phyloP scores from a whole-genome alignment of 106 monocot genomes.

The Dendrobium nobile region DNA sequence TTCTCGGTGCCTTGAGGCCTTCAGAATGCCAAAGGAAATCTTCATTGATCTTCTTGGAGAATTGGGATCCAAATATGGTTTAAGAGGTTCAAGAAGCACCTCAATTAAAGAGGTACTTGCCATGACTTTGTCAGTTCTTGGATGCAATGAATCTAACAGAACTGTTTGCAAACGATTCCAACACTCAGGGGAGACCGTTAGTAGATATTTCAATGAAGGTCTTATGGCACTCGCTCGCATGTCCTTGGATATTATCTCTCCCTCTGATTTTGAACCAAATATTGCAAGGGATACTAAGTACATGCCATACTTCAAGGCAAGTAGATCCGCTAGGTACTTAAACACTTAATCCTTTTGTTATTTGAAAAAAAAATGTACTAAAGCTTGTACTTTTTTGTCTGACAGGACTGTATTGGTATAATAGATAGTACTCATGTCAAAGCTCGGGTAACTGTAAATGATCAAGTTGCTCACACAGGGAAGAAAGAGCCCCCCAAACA shows the following conservation, averaged over 20 bases:
- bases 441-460: not conserved
- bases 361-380: too few species aligned
- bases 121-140: slow-evolving; percentile 8
- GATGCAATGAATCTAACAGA: slow-evolving; percentile 2
- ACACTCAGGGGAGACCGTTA: slow-evolving; percentile 10
- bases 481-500: not conserved
- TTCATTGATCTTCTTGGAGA: slow-evolving; percentile 6
- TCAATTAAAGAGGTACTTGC: not conserved
- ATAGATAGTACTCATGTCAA: slow-evolving; percentile 9
- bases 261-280: not conserved
- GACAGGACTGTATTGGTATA: slow-evolving; percentile 10
- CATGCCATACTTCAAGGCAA: slow-evolving; percentile 9
- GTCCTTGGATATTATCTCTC: slow-evolving; percentile 5
- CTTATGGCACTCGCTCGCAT: not conserved
- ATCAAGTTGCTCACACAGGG: not conserved
- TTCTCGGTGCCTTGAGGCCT: not conserved
- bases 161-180: slow-evolving; percentile 2
- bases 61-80: slow-evolving; percentile 1
- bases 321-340: not conserved
- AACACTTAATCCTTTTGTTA: not conserved
- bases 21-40: slow-evolving; percentile 6
- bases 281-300: not conserved
- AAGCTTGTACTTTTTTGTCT: not conserved
- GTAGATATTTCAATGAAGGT: slow-evolving; percentile 7
- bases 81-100: slow-evolving; percentile 1